These are phyloP conservation scores for Spencermartinsiella ligniputridi DNA, from an alignment of 1,139 yeast species.

Conservation along the genomic window DNA sequence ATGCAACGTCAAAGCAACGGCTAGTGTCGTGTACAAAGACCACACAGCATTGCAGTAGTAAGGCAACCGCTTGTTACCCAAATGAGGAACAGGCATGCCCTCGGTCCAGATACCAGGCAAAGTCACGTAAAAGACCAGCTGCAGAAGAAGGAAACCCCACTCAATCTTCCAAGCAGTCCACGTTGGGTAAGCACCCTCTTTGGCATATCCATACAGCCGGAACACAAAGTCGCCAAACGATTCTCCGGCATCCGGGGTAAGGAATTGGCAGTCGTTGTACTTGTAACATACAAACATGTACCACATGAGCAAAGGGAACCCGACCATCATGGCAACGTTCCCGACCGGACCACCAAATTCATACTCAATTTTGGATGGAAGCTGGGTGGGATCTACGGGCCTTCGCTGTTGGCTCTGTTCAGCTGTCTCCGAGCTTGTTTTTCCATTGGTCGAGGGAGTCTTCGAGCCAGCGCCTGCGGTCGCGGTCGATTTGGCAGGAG, in stretches of 20 bases:
- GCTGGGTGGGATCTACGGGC: slow-evolving; percentile 20
- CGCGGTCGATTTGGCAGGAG: background rate
- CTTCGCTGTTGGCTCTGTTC: no score
- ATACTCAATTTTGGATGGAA: slow-evolving; percentile 34
- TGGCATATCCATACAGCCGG: slow-evolving; percentile 41
- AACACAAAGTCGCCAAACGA: slow-evolving; percentile 53
- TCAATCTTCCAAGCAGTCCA: slow-evolving; percentile 64
- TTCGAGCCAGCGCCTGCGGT: background rate
- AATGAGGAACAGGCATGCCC: slow-evolving; percentile 86
- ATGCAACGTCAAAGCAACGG: slow-evolving; percentile 57
- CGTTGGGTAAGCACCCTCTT: slow-evolving; percentile 65
- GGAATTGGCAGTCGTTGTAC: slow-evolving; percentile 69
- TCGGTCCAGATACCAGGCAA: slow-evolving; percentile 93
- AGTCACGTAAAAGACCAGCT: slow-evolving; percentile 72
- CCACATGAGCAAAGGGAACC: slow-evolving; percentile 91
- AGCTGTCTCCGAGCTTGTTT: slow-evolving; percentile 13
- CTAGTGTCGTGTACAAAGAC: slow-evolving; percentile 69
- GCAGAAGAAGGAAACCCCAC: slow-evolving; percentile 63
- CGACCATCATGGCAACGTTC: slow-evolving; percentile 85
- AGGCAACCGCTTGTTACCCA: slow-evolving; percentile 74
- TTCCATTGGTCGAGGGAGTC: no score
- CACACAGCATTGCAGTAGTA: slow-evolving; percentile 91
- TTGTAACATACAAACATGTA: slow-evolving; percentile 93
- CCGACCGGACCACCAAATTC: slow-evolving; percentile 97
- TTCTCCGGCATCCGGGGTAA: slow-evolving; percentile 63